A percentile compares a stretch with the other conserved stretches of the same genome.
These are phyloP conservation scores for Ilyonectria destructans DNA, from an alignment of 2,329 filamentous ascomycete species.

Conservation along the genomic window DNA sequence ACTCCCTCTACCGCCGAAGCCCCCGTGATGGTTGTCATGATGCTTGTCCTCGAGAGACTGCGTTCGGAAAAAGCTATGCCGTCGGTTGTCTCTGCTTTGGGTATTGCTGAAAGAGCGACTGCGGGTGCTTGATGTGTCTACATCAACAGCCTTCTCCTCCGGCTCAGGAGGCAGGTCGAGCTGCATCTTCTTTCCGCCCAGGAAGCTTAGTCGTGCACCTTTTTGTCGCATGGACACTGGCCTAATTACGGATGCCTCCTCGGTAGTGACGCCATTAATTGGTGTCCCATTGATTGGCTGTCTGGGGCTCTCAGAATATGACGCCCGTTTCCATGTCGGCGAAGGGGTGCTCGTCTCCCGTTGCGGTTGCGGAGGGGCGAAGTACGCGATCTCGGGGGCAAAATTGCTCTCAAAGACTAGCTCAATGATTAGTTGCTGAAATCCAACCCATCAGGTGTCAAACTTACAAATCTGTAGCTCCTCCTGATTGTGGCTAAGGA, in stretches of 20 bases:
- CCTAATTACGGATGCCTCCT: conserved; percentile 67
- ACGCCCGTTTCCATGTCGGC: conserved; percentile 66
- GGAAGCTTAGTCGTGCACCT: conserved; percentile 71
- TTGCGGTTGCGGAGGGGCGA: conserved; percentile 67
- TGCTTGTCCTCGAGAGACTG: conserved; percentile 52
- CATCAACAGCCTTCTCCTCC: conserved; percentile 50
- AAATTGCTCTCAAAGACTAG: conserved; percentile 76
- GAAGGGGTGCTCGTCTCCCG: conserved; percentile 62
- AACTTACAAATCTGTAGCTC: conserved; percentile 78
- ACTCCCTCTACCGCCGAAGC: conserved; percentile 49
- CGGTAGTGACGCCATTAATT: conserved; percentile 57
- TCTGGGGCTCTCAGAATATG: conserved; percentile 59
- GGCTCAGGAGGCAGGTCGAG: conserved; percentile 50
- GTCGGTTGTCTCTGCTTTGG: conserved; percentile 52
- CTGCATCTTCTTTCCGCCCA: conserved; percentile 68
- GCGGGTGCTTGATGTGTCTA: conserved; percentile 54
- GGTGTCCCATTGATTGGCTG: conserved; percentile 53
- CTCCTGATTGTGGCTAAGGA: conserved; percentile 69
- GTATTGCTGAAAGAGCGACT: conserved; percentile 48
- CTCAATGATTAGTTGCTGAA: conserved; percentile 37
- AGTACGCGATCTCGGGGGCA: conserved; percentile 76
- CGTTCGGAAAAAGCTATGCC: conserved; percentile 64
- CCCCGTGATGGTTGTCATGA: conserved; percentile 44
- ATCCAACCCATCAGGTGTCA: not conserved
- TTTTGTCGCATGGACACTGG: conserved; percentile 68